Conservation (phyloP, 2,329 filamentous ascomycete species). For the Teratosphaeria viscida region DNA sequence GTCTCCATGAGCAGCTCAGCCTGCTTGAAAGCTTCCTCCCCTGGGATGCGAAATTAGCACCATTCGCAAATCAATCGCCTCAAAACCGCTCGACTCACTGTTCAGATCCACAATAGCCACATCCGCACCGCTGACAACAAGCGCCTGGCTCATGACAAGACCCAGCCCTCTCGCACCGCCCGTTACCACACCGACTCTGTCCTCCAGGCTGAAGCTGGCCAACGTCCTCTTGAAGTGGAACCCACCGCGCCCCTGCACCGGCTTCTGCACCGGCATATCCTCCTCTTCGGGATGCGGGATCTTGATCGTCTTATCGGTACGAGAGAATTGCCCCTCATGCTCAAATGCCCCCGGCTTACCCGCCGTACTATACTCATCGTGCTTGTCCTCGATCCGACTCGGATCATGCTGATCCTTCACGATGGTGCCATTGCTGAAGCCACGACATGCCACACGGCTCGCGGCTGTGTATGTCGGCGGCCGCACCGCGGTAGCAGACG, state of each 20-base stretch:
- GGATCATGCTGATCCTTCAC: conserved; percentile 4
- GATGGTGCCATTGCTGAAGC: conserved; percentile 12
- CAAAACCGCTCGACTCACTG: conserved; percentile 43
- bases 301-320: conserved; percentile 67
- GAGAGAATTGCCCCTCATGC: conserved; percentile 60
- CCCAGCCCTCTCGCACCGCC: conserved; percentile 84
- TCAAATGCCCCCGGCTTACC: conserved; percentile 26
- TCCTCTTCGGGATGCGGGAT: conserved; percentile 74
- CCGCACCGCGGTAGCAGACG: conserved; percentile 17
- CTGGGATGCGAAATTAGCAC: conserved; percentile 33
- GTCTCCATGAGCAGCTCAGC: conserved; percentile 62
- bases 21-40: conserved; percentile 72
- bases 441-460: conserved; percentile 12
- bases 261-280: conserved; percentile 59
- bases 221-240: conserved; percentile 78
- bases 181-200: conserved; percentile 73
- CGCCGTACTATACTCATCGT: conserved; percentile 22
- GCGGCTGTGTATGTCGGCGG: conserved; percentile 11
- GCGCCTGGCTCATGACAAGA: conserved; percentile 83
- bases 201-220: conserved; percentile 75
- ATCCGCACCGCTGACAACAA: conserved; percentile 79
- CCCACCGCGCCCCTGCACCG: conserved; percentile 66
- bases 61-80: neutral
- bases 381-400: conserved; percentile 10
- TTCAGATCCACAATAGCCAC: conserved; percentile 91